phyloP scores from a whole-genome alignment of 495 filamentous ascomycete genomes.

The Penicillium cosmopolitanum region DNA sequence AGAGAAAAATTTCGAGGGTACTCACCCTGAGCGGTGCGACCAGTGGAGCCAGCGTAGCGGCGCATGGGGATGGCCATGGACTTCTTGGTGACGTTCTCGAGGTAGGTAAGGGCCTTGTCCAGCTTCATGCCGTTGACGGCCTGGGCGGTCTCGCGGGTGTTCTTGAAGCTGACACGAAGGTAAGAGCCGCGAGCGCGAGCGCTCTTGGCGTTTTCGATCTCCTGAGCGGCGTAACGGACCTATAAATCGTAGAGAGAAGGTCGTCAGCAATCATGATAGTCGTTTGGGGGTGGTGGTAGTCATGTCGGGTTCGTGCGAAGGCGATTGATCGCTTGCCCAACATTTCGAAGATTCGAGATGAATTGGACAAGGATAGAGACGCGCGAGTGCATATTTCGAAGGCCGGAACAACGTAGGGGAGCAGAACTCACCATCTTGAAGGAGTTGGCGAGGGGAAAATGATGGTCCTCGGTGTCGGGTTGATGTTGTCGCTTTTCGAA shows the following conservation, averaged over 20 bases:
- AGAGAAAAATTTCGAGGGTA: slow-evolving; percentile 29
- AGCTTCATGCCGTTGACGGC: slow-evolving; percentile 99
- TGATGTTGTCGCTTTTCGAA: slow-evolving; percentile 53
- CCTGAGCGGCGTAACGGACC: slow-evolving; percentile 97
- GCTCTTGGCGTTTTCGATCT: slow-evolving; percentile 87
- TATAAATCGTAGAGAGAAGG: slow-evolving; percentile 44
- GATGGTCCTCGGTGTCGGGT: slow-evolving; percentile 54
- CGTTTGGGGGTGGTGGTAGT: slow-evolving; percentile 10
- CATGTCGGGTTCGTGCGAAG: slow-evolving; percentile 2
- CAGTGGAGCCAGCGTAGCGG: slow-evolving; percentile 90
- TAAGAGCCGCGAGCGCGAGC: slow-evolving; percentile 97
- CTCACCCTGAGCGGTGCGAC: slow-evolving; percentile 95
- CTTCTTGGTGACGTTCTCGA: slow-evolving; percentile 95
- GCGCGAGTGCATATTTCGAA: slow-evolving; percentile 12
- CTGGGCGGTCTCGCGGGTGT: slow-evolving; percentile 98
- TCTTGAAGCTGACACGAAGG: slow-evolving; percentile 99
- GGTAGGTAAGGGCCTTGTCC: slow-evolving; percentile 87
- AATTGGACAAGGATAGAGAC: slow-evolving; percentile 15
- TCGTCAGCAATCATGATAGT: slow-evolving; percentile 35
- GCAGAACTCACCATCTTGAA: slow-evolving; percentile 60
- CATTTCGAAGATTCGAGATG: slow-evolving; percentile 11
- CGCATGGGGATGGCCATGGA: slow-evolving; percentile 97
- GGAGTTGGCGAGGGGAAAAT: slow-evolving; percentile 49
- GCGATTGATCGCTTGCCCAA: slow-evolving; percentile 1
- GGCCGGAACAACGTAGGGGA: slow-evolving; percentile 20